phyloP scores from a whole-genome alignment of 1,284 basidiomycete genomes.

The Microbotryomycetes sp. region DNA sequence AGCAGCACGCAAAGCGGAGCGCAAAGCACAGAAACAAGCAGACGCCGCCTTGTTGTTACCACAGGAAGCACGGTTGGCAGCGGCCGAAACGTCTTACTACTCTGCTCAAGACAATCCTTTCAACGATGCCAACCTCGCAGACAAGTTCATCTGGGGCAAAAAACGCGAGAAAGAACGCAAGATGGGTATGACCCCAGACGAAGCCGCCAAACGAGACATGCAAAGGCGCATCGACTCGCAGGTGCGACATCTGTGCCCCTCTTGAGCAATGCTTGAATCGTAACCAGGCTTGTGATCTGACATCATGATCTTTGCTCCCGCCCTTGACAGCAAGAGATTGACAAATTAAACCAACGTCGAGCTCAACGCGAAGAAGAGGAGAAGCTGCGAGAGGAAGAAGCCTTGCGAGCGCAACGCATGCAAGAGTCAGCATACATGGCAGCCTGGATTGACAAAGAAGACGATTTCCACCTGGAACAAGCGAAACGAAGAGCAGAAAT shows the following conservation, averaged over 20 bases:
- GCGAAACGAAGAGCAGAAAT: slow-evolving; percentile 85
- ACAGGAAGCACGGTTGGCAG: slow-evolving; percentile 48
- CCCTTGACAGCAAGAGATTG: slow-evolving; percentile 65
- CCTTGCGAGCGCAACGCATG: slow-evolving; percentile 73
- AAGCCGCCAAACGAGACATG: slow-evolving; percentile 73
- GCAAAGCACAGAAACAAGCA: slow-evolving; percentile 28
- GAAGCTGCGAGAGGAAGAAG: slow-evolving; percentile 82
- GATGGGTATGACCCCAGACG: slow-evolving; percentile 69
- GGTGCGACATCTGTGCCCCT: too few species aligned
- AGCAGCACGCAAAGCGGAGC: slow-evolving; percentile 25
- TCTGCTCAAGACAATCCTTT: slow-evolving; percentile 94
- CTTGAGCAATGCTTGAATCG: too few species aligned
- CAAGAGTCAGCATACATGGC: slow-evolving; percentile 95
- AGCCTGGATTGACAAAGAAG: slow-evolving; percentile 95
- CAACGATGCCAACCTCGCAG: slow-evolving; percentile 88
- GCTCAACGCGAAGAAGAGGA: slow-evolving; percentile 88
- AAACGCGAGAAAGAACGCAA: slow-evolving; percentile 94
- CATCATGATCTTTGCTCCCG: neutral
- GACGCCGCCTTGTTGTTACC: slow-evolving; percentile 24
- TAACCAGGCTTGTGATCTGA: neutral
- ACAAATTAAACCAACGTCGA: slow-evolving; percentile 77
- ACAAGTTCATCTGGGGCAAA: slow-evolving; percentile 98
- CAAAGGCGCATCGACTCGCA: slow-evolving; percentile 79
- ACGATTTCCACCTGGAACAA: slow-evolving; percentile 94
- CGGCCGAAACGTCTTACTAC: slow-evolving; percentile 62